Evolutionary conservation across 192 early-diverging fungal species (phyloP), one percentile per base, ranked within the genome.

Genomic region (Phlyctochytrium arcticum): DNA sequence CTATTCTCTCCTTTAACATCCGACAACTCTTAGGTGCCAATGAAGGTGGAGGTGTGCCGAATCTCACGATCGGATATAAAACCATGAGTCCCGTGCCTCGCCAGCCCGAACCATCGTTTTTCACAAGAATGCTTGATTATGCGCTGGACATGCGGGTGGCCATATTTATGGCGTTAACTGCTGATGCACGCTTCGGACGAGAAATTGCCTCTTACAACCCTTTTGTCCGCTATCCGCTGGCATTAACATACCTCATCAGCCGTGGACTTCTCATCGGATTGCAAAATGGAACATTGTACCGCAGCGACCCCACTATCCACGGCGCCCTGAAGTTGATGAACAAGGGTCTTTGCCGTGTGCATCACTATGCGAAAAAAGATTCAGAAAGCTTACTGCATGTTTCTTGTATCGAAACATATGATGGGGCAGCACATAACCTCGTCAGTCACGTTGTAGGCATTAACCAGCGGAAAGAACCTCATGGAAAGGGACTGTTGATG

Each of bases 181-280:
- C 72, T 3, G 74, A 75, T 56, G 35, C 35, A 36, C 72, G 74
- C 32, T 76, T 75, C 56, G 74, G 74, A 15, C 57, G 69, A 9
- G 73, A 75, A 60, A 35, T 75, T 35, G 33, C 71, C 17, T 26
- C 26, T 8, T 32, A 71, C 29, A 35, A 35, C 3, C 15, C 68
- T 50, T 7, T 39, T 39, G 10, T 74, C 37, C 65, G 54, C 24
- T 29, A 31, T 48, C 48, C 54, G 24, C 36, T 36, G 15, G 42
- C 46, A 12, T 3, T 50, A 8, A 19, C 64, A n/a, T 49, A 65
- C 48, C 36, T 27, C 10, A 46, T 63, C 21, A 30, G 60, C 24
- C 23, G 66, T 12, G 26, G 32, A 19, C 46, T 68, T 10, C 21
- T 68, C 21, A 10, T n/a, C 37, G 2, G 2, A 26, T 36, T 68